Evolutionary conservation across 2,329 filamentous ascomycete genomes (phyloP).

Genomic region (Cladorrhinum sp.): DNA sequence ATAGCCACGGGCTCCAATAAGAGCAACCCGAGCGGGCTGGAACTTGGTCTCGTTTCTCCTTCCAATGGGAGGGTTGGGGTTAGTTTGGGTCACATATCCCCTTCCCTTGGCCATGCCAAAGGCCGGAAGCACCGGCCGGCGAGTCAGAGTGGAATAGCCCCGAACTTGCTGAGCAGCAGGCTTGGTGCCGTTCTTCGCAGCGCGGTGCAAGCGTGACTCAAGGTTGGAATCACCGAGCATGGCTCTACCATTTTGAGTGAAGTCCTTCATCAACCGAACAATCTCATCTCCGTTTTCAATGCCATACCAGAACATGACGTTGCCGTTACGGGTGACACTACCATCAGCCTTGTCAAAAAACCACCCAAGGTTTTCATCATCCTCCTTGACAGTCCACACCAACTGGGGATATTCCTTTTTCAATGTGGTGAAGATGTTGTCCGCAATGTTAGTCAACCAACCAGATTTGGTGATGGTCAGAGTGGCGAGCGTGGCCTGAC

Average conservation of each 20-base stretch:
- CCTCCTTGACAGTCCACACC: constrained; percentile 93
- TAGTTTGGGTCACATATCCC: constrained; percentile 63
- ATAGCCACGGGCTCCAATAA: constrained; percentile 91
- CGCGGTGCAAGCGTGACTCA: constrained; percentile 77
- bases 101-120: constrained; percentile 34
- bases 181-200: constrained; percentile 57
- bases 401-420: constrained; percentile 91
- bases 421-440: constrained; percentile 90
- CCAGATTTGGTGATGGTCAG: constrained; percentile 91
- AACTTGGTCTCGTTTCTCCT: constrained; percentile 84
- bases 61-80: constrained; percentile 86
- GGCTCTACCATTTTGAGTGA: constrained; percentile 74
- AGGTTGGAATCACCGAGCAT: constrained; percentile 90
- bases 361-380: constrained; percentile 96
- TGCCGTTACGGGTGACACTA: constrained; percentile 78
- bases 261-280: constrained; percentile 78
- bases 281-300: constrained; percentile 80
- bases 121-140: constrained; percentile 33
- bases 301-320: constrained; percentile 96
- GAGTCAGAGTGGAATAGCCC: constrained; percentile 62
- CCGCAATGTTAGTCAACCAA: constrained; percentile 91
- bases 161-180: constrained; percentile 51
- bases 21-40: constrained; percentile 72
- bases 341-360: constrained; percentile 97
- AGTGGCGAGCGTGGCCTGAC: constrained; percentile 80